Evolutionary conservation across 345 rosid genomes (phyloP), one percentile per base, ranked within the genome.

Genomic region (Syzygium aqueum): DNA sequence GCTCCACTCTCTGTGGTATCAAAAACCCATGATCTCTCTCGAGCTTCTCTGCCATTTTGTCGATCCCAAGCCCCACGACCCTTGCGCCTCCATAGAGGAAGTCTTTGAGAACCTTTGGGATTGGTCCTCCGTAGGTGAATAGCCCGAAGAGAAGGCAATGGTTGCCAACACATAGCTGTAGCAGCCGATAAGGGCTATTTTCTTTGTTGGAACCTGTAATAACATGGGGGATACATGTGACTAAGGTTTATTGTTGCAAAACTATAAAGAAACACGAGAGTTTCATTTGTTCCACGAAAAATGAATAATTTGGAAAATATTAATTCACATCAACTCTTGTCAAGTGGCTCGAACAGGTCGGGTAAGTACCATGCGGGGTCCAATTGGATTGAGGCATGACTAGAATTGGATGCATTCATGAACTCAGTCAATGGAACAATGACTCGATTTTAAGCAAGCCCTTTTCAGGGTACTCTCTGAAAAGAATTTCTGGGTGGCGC

Each of bases 171-270:
- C 77, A 4, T 3, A 30, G 77, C 43, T 30, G 78, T 16, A 33
- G 23, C 43, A 67, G 78, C 46, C 78, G 6, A 67, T 2, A 8
- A 67, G 78, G 46, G 46, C 43, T 8, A 8, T 33, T 30, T 67
- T 0, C 3, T 67, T 28, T 17, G 78, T 30, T 67, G 8, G 23
- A 2, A 65, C 43, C 11, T 7, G 40, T 3, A 63, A 7, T n/a
- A 28, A 14, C 21, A 14, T 1, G 3, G 3, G 21, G 37, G 77
- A 61, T 3, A 61, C 7, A n/a, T 15, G 10, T 30, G 77, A 65
- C 77, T 2, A 0, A 8, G 46, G 46, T 33, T 67, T 0, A 33
- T 33, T 67, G 33, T 67, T 17, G 13, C 2, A 0, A 1, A 17
- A 19, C 3, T 0, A 8, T 30, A 67, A 33, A 67, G 46, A 2